Evolutionary conservation across 2,329 filamentous ascomycete species (phyloP), one percentile per base, ranked within the genome.

Genomic region (Herpotrichia juniperi): DNA sequence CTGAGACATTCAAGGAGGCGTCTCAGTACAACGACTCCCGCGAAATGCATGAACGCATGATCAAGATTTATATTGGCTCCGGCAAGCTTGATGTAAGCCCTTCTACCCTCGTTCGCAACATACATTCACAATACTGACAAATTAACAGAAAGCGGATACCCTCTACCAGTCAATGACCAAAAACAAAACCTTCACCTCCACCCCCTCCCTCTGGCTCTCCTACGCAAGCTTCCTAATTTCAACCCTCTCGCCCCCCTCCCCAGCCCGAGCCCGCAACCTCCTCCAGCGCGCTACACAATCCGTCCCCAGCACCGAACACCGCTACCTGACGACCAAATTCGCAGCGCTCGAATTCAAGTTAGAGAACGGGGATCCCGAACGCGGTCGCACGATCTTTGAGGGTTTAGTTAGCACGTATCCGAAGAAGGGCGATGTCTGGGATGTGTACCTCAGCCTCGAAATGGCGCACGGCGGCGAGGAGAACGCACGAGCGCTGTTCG

Each of bases 1-100:
- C 96, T 16, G 87, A 90, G 25, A 86, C 92, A 7, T 97, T 99
- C 81, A 93, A 90, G 78, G 87, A 91, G 48, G 93, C 94, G 1
- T 96, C 91, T 73, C 89, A 96, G 75, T 93, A 96, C 78, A 97
- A 97, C 71, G 93, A 97, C 68, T 83, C 90, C 45, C 88, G 93
- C 61, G 91, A 96, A 68, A 88, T 97, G 57, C 88, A 96, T 73
- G 89, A 96, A 76, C 87, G 91, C 57, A 82, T 97, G 68, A 89
- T 90, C 52, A 96, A 90, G 76, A 97, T 97, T 72, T 97, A 96
- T 78, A 96, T 97, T 63, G 90, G 94, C 69, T 92, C 92, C 24
- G 87, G 87, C 65, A 96, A 96, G 79, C 81, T 87, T 66, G 85
- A 88, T 74, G 91, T 93, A 86, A 81, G 87, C 14, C 30, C 14